Evolutionary conservation across 192 early-diverging fungal species (phyloP), one percentile per base, ranked within the genome.

Genomic region (Podila epicladia): DNA sequence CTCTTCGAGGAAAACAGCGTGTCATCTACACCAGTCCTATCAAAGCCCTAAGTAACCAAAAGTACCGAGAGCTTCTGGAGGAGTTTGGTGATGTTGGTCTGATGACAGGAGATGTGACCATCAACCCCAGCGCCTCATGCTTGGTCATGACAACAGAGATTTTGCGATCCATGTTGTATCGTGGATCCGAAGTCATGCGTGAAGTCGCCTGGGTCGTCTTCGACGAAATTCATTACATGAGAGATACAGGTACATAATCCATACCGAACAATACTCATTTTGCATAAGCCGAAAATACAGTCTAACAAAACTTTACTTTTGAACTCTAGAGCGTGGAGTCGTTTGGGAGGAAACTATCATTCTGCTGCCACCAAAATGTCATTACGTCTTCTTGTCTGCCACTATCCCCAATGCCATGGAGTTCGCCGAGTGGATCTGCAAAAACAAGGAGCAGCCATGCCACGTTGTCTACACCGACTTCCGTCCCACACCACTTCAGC

Each of bases 301-400:
- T 4, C 41, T 45, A 45, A 45, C 41, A 45, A 45, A 45, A 32
- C 35, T 24, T 24, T 26, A 3, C 12, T 65, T n/a, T 24, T 65
- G 19, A 6, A 24, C 29, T 38, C 17, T 85, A 93, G 95, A 93
- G 55, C 94, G 98, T 71, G 98, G 98, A 67, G 98, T 99, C 5
- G 98, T 99, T 1, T 99, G 98, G 98, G 98, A 99, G 82, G 98
- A 99, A 87, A 97, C 97, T 0, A 91, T 99, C 57, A 98, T 99
- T 71, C 83, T 99, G 74, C 74, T 99, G 59, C 98, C 98, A 41
- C 93, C 95, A 74, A 93, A 94, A 51, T 95, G 97, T 32, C 93
- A 92, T 63, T 94, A 92, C 85, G 97, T 97, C 31, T 97, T 99
- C 73, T 88, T 99, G 58, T 99, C 98, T 8, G 98, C 97, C 48